phyloP scores from a whole-genome alignment of 306 rosid genomes.

The Quercus rubra region DNA sequence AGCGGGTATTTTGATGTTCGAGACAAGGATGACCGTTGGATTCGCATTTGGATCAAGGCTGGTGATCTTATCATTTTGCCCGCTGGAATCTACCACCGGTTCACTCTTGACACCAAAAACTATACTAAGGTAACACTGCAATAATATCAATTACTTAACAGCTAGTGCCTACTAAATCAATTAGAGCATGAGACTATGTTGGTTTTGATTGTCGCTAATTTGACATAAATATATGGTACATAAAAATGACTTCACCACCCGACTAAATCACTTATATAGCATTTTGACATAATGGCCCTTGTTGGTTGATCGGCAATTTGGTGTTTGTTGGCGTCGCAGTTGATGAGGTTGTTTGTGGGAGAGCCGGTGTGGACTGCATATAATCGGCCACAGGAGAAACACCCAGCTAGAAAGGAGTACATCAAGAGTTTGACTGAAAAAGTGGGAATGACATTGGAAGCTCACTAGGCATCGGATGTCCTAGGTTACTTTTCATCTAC shows the following conservation, averaged over 20 bases:
- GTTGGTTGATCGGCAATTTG: not conserved
- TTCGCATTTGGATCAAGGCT: slow-evolving; percentile 75
- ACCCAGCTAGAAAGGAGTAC: slow-evolving; percentile 84
- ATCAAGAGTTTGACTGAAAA: slow-evolving; percentile 46
- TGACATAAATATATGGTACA: not conserved
- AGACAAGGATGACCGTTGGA: slow-evolving; percentile 77
- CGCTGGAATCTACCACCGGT: slow-evolving; percentile 93
- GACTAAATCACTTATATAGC: not conserved
- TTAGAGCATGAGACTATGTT: too few relatives aligned
- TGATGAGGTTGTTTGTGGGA: slow-evolving; percentile 84
- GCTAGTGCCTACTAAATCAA: too few relatives aligned
- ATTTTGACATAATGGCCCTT: not conserved
- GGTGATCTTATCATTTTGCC: slow-evolving; percentile 95
- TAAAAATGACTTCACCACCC: not conserved
- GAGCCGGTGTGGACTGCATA: slow-evolving; percentile 89
- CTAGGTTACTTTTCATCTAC: too few relatives aligned
- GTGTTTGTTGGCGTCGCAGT: slow-evolving; percentile 31
- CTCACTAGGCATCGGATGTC: slow-evolving; percentile 38
- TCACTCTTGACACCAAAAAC: slow-evolving; percentile 76
- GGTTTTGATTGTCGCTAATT: too few relatives aligned
- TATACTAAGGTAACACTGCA: slow-evolving; percentile 59
- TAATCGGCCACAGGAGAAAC: slow-evolving; percentile 84
- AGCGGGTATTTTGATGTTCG: slow-evolving; percentile 86
- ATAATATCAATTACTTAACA: too few relatives aligned
- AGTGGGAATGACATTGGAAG: slow-evolving; percentile 52